Percentiles rank a stretch among this genome's conserved stretches.
phyloP scores from a whole-genome alignment of 768 basidiomycete species.

The Leucogyrophana mollusca region DNA sequence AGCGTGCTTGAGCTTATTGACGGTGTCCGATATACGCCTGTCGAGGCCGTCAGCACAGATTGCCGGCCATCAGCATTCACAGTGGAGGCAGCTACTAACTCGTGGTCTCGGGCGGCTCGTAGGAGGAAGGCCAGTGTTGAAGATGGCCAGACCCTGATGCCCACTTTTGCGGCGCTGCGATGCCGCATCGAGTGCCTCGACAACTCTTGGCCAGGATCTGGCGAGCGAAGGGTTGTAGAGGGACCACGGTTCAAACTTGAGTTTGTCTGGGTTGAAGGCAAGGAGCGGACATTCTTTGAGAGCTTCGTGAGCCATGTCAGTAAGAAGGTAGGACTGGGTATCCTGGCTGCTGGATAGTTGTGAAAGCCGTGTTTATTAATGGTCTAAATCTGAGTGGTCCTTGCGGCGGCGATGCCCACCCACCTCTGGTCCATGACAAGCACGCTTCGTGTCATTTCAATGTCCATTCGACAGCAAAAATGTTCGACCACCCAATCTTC shows the following conservation, averaged over 20 bases:
- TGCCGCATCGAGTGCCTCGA: constrained; percentile 24
- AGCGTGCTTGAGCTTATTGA: constrained; percentile 34
- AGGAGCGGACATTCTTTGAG: constrained; percentile 57
- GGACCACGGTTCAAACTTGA: constrained; percentile 27
- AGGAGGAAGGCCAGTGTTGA: constrained; percentile 36
- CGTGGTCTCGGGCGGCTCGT: constrained; percentile 71
- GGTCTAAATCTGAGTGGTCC: too few relatives aligned
- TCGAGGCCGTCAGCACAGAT: neutral
- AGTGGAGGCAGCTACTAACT: constrained; percentile 37
- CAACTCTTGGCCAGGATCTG: constrained; percentile 9
- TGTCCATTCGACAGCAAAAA: too few relatives aligned
- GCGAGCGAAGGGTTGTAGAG: constrained; percentile 6
- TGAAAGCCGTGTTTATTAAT: too few relatives aligned
- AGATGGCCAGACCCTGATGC: neutral
- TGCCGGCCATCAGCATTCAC: constrained; percentile 15
- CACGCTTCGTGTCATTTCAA: too few relatives aligned
- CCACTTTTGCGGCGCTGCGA: constrained; percentile 12
- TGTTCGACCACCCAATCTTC: too few relatives aligned
- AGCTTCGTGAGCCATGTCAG: constrained; percentile 67
- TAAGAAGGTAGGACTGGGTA: constrained; percentile 38
- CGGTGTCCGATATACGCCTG: constrained; percentile 16
- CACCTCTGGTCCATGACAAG: too few relatives aligned
- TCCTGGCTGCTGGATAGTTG: constrained; percentile 3
- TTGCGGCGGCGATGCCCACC: too few relatives aligned
- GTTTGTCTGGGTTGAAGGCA: constrained; percentile 65